Evolutionary conservation across 306 rosid species (phyloP), one percentile per base, ranked within the genome.

Genomic region (Astragalus glycyphyllos): DNA sequence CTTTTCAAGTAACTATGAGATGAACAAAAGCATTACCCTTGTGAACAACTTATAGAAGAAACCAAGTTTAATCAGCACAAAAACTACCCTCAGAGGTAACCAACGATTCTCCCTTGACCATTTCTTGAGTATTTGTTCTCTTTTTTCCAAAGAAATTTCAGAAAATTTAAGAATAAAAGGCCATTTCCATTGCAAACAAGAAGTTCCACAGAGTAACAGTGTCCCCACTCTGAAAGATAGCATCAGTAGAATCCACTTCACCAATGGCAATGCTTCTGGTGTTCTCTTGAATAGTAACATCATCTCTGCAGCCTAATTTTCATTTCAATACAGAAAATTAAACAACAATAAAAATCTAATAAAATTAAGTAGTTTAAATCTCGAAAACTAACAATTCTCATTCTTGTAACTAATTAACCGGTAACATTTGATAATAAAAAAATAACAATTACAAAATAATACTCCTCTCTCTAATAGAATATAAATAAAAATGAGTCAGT

Each of bases 181-280:
- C 97, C 95, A 86, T 55, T 70, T 86, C 82, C 81, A 50, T 11
- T 87, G 88, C 45, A 94, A 69, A 74, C 92, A 80, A 58, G 47
- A 11, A 14, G 4, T 73, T 26, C 97, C 96, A 65, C 99, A 94
- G 4, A 94, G 75, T 81, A 89, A 51, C 45, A 89, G 32, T 4
- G 91, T 89, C 56, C 96, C 96, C 49, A 94, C 34, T 86, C 90
- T 83, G 78, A 80, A 89, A 0, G 96, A 86, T 26, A 94, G 66
- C 14, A 94, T 50, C 67, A 7, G 17, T 76, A 91, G 79, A 63
- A 84, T 75, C 57, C 77, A 58, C 11, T 58, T 79, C 83, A 91
- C 81, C 35, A 84, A 61, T 1, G 63, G 14, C 38, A 79, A 32
- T 11, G 82, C 96, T 68, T 79, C 57, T 40, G 92, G 87, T 40